Evolutionary conservation across 805 yeast genomes (phyloP).

Genomic region (Cyberlindnera mrakii): DNA sequence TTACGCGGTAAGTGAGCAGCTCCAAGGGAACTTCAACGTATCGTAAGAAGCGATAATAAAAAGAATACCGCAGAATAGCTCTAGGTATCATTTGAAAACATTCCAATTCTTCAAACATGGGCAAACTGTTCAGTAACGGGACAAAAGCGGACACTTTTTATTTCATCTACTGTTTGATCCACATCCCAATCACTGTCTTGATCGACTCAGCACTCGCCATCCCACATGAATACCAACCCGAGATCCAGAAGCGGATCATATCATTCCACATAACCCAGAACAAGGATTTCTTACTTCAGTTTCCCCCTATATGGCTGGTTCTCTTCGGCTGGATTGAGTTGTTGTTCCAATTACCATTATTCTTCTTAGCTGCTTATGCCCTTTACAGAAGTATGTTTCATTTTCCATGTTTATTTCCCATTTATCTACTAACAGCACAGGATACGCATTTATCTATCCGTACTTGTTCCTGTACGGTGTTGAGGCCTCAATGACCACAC

Average conservation of each 20-base stretch:
- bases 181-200: conserved; percentile 67
- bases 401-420: conserved; percentile 1
- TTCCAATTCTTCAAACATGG: too few species aligned
- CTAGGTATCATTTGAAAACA: too few species aligned
- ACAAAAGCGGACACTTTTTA: conserved; percentile 37
- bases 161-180: conserved; percentile 50
- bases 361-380: conserved; percentile 39
- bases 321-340: conserved; percentile 70
- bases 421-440: conserved; percentile 9
- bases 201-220: conserved; percentile 71
- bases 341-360: conserved; percentile 74
- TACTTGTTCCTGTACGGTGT: conserved; percentile 64
- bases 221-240: conserved; percentile 42
- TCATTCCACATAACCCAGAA: conserved; percentile 57
- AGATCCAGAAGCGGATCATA: conserved; percentile 43
- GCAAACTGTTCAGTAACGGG: conserved; percentile 10
- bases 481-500: conserved; percentile 77
- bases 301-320: conserved; percentile 67
- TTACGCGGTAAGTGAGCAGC: too few species aligned
- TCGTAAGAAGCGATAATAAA: too few species aligned
- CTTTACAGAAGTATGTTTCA: conserved; percentile 28
- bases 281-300: conserved; percentile 61
- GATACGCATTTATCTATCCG: conserved; percentile 26
- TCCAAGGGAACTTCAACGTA: too few species aligned
- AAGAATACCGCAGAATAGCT: too few species aligned